Base-by-base conservation (phyloP, 2,329 filamentous ascomycete species). In the Sclerotinia minor region DNA sequence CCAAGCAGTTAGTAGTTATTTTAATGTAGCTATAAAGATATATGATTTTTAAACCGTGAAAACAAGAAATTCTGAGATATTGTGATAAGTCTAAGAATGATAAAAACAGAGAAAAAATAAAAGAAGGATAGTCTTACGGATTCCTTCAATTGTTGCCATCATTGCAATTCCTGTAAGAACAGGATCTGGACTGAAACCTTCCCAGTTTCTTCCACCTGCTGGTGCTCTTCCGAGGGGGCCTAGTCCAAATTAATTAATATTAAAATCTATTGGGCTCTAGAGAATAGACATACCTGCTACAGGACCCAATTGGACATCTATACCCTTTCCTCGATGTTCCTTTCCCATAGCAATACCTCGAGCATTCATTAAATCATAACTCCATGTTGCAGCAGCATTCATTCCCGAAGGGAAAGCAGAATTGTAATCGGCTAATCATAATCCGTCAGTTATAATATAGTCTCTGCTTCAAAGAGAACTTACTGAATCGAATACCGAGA, bases 331-430 rank as follows among this genome's bases (percentile, higher is more conserved):
- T 21, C 87, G 84, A 68, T 89, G 89, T 75, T 94, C 91, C 69
- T 87, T 80, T 32, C 90, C 91, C 38, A 93, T 82, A 1, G 87
- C 89, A 19, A 87, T 84, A 1, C 85, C 91, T 13, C 90, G 85
- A 67, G 84, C 81, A 69, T 89, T 89, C 77, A 92, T 89, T 52
- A 93, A 80, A 11, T 85, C 80, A 77, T 91, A 92, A 77, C 90
- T 88, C 78, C 88, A 94, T 0, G 91, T 93, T 7, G 90, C 89
- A 7, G 89, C 91, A 0, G 84, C 85, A 0, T 89, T 92, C 74
- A 94, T 90, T 26, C 91, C 91, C 11, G 90, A 84, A 0, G 92
- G 91, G 73, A 94, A 95, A 0, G 87, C 89, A 0, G 90, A 92
- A 64, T 89, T 87, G 68, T 90, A 85, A 73, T 93, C 90, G 1